Evolutionary conservation across 306 rosid genomes (phyloP), one percentile per base, ranked within the genome.

Genomic region (Pterocarpus macrocarpus): DNA sequence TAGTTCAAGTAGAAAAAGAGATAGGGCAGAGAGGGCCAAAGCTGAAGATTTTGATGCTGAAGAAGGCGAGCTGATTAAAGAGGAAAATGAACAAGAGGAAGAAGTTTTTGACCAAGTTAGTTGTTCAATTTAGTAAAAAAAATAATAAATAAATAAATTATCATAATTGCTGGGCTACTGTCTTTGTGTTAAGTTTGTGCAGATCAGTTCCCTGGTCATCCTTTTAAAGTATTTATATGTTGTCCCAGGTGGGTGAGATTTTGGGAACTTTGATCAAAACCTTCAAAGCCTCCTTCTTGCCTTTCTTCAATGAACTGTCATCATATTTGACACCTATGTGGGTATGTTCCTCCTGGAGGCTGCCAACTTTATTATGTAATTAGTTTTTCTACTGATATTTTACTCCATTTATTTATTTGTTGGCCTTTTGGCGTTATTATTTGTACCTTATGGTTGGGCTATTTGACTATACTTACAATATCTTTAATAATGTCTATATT

Each of bases 71-170:
- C 78, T 96, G 67, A 92, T 96, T 79, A 92, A 92, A 73, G 99
- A 96, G 86, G 99, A 96, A 90, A 96, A 96, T 89, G 99, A 96
- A 76, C 98, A 92, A 80, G 99, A 96, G 90, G 99, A 96, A 81
- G 99, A 94, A 93, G 98, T 96, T 82, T 96, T 96, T 86, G 99
- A 96, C 61, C 99, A 94, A 94, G 99, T 96, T 73, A 85, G 92
- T 84, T 78, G 38, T 68, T 45, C 55, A 35, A 12, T 61, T 61
- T 76, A 11, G 14, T 63, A 33, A 35, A 36, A 34, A 33, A 66
- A 55, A n/a, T n/a, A n/a, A n/a, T n/a, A n/a, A n/a, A n/a, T n/a
- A 13, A 69, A 13, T 32, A 43, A 41, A 35, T 49, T 17, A 33
- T 69, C 75, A 8, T 5, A 61, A 22, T 15, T 66, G 15, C 55